Evolutionary conservation across 129 eudicot genomes (phyloP).

Genomic region (Flaveria bidentis): DNA sequence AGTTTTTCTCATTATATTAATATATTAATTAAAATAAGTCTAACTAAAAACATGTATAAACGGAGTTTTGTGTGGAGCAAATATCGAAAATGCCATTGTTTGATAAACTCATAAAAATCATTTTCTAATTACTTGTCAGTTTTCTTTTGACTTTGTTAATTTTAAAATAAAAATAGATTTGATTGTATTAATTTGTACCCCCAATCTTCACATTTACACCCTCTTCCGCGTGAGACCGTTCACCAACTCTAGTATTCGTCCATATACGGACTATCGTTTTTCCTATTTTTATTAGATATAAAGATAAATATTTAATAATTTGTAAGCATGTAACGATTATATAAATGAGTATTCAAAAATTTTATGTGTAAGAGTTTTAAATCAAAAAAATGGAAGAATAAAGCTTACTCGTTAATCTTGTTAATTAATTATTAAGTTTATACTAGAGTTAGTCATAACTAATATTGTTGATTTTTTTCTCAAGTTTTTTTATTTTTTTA

Average conservation of each 20-base stretch:
- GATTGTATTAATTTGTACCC: not conserved
- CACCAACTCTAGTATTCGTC: slow-evolving; percentile 38
- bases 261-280: slow-evolving; percentile 23
- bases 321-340: no score
- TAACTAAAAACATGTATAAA: not conserved
- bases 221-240: slow-evolving; percentile 35
- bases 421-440: no score
- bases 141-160: not conserved
- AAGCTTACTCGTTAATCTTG: no score
- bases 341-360: no score
- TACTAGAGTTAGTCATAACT: no score
- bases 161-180: not conserved
- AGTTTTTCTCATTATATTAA: not conserved
- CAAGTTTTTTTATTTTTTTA: no score
- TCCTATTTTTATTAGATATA: not conserved
- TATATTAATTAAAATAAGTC: not conserved
- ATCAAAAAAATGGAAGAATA: no score
- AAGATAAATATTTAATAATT: no score
- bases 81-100: slow-evolving; percentile 21
- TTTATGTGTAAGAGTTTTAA: no score
- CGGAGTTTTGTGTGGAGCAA: not conserved
- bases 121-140: slow-evolving; percentile 24
- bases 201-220: slow-evolving; percentile 14
- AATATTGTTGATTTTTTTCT: no score
- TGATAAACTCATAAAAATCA: slow-evolving; percentile 14